Base-by-base conservation (phyloP, 176 grass and related monocot species). In the Aegilops umbellulata region DNA sequence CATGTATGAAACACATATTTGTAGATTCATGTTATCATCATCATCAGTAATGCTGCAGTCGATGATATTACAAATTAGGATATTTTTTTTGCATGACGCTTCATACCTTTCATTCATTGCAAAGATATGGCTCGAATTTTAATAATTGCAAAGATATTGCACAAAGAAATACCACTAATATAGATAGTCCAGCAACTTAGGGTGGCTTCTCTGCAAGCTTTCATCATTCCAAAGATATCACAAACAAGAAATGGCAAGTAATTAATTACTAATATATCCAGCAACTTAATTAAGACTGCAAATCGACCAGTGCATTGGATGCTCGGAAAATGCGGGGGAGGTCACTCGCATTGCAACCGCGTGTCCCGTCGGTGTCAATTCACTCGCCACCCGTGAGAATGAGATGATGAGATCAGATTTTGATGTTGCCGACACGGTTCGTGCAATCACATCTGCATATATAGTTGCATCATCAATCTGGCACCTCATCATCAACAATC, bases 381-480 rank as follows among this genome's bases (percentile, higher is more conserved):
- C n/a, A 19, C 5, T 32, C 9, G 63, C 20, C 10, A 3, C 30
- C 44, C 44, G 44, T 47, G 44, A 47, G 44, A 47, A 13, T 47
- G 44, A 47, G 44, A 47, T 39, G 75, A 79, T 32, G 53, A 57
- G 17, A 57, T 17, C 4, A 8, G 19, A 3, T 14, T 22, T 63
- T 13, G 80, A 41, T 26, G 74, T 64, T n/a, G 80, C 75, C 58
- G 67, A 79, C 89, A 84, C 44, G 67, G 25, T 58, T 26, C 80
- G 75, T 83, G 84, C 84, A 16, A 83, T 58, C 66, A 74, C 74
- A 34, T 79, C 80, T 65, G 39, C 14, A 13, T 14, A 22, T 8
- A 11, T 13, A 9, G 19, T 74, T 30, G 69, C n/a, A n/a, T n/a
- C 77, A 64, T 49, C 67, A 11, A 69, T 42, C 65, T 27, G 34